Percentiles rank a stretch among this genome's conserved stretches.
These are phyloP conservation scores for barley (Hordeum vulgare) DNA, from an alignment of 176 grass and related monocot species.

Conservation along the genomic window MorexV3_pseudomolecules_assembly NC_058518.1:415636129-415636628, in stretches of 20 bases:
- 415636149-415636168: conserved; percentile 64
- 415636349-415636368: background rate
- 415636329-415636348: conserved; percentile 12
- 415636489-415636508: conserved; percentile 42
- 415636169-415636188: conserved; percentile 78
- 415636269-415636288: conserved; percentile 69
- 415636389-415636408: background rate
- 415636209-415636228: conserved; percentile 86
- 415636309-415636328: conserved; percentile 15
- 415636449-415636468: conserved; percentile 16
- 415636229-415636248: conserved; percentile 74
- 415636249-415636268: conserved; percentile 87
- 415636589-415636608: conserved; percentile 8
- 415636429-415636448: conserved; percentile 27
- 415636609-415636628: conserved; percentile 43
- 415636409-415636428: conserved; percentile 22
- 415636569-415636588: background rate
- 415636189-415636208: conserved; percentile 85
- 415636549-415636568: conserved; percentile 33
- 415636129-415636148: conserved; percentile 57
- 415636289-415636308: conserved; percentile 8
- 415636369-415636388: background rate
- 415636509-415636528: conserved; percentile 28
- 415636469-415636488: conserved; percentile 32
- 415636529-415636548: conserved; percentile 38